phyloP scores from a whole-genome alignment of 352 stramenopile species.

The Thalassiosira oceanica region DNA sequence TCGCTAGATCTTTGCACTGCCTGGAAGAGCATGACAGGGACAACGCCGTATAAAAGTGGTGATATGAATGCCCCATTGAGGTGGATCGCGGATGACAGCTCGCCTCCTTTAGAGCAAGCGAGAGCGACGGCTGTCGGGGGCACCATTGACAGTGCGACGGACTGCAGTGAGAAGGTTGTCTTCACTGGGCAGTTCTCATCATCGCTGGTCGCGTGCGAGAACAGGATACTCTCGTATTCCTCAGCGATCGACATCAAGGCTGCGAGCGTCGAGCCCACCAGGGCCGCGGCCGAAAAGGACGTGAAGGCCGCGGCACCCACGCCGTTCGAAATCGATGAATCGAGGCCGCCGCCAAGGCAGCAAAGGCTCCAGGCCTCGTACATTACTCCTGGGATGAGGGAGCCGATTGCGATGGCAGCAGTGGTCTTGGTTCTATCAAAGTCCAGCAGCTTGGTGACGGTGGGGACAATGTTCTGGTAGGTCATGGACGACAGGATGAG shows the following conservation, averaged over 20 bases:
- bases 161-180: constrained; percentile 28
- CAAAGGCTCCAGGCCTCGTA: constrained; percentile 68
- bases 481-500: constrained; percentile 58
- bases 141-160: constrained; percentile 22
- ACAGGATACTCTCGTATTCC: constrained; percentile 59
- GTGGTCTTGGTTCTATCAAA: constrained; percentile 62
- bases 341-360: constrained; percentile 51
- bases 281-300: constrained; percentile 54
- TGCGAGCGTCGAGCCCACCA: constrained; percentile 58
- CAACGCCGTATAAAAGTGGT: constrained; percentile 37
- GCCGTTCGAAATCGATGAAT: constrained; percentile 26
- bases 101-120: constrained; percentile 9
- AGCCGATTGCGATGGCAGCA: constrained; percentile 56
- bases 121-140: constrained; percentile 27
- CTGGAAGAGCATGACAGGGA: constrained; percentile 31
- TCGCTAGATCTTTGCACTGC: constrained; percentile 6
- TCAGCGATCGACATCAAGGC: constrained; percentile 63
- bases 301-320: constrained; percentile 29
- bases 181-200: constrained; percentile 8
- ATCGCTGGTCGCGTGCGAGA: background rate
- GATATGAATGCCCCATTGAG: constrained; percentile 38
- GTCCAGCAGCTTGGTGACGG: constrained; percentile 59
- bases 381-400: constrained; percentile 59
- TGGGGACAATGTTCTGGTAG: constrained; percentile 80
- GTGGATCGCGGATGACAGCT: constrained; percentile 32